Evolutionary conservation across 2,329 filamentous ascomycete genomes (phyloP).

Genomic region (Esteya vermicola): DNA sequence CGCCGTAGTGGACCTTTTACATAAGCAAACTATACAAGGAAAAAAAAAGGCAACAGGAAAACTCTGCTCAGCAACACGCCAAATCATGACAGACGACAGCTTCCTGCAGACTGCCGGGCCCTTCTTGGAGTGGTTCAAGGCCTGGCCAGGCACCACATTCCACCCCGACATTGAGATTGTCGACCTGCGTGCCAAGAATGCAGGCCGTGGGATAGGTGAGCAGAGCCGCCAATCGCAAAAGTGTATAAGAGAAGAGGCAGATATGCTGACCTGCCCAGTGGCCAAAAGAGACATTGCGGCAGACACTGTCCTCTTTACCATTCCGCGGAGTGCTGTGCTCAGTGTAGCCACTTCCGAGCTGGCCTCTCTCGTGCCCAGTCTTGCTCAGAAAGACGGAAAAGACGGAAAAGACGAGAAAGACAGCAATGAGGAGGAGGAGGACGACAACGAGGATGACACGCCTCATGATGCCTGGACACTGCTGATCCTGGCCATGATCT

Average conservation of each 20-base stretch:
- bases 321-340: slow-evolving; percentile 59
- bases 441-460: slow-evolving; percentile 18
- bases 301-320: slow-evolving; percentile 67
- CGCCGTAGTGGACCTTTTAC: too few relatives aligned
- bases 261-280: slow-evolving; percentile 31
- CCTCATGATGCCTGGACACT: slow-evolving; percentile 38
- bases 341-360: slow-evolving; percentile 60
- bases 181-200: slow-evolving; percentile 34
- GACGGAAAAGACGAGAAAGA: slow-evolving; percentile 23
- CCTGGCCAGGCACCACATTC: slow-evolving; percentile 36
- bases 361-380: slow-evolving; percentile 36
- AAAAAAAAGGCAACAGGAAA: too few relatives aligned
- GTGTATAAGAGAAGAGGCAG: background rate
- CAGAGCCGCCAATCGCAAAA: background rate
- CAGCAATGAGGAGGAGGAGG: slow-evolving; percentile 21
- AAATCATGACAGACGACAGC: slow-evolving; percentile 7
- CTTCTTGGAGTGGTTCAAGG: slow-evolving; percentile 41
- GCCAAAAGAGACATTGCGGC: slow-evolving; percentile 54
- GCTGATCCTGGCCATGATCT: slow-evolving; percentile 66
- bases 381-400: slow-evolving; percentile 27
- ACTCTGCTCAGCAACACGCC: background rate
- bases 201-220: slow-evolving; percentile 40
- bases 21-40: too few relatives aligned
- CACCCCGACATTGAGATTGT: slow-evolving; percentile 35
- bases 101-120: slow-evolving; percentile 28